A percentile compares a stretch with the other conserved stretches of the same genome.
These are phyloP conservation scores for Crithidia bombi DNA, from an alignment of 208 protist genomes.

Conservation along the genomic window DNA sequence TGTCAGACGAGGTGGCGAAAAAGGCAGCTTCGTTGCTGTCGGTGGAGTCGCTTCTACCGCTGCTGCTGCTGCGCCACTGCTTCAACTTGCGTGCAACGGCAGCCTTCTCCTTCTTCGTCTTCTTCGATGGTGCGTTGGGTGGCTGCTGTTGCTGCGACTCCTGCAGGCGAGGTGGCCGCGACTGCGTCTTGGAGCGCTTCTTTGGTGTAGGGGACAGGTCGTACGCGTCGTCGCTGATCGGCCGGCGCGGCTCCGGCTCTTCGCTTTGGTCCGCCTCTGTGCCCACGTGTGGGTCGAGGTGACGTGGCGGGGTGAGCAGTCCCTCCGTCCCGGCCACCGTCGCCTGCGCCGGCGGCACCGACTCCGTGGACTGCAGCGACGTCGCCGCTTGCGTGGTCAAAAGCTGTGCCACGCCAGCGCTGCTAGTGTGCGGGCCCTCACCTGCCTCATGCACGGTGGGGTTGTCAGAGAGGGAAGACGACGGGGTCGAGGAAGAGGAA, in stretches of 20 bases:
- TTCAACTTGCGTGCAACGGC: neutral
- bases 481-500: conserved; percentile 10
- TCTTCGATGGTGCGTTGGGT: neutral
- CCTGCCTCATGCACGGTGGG: neutral
- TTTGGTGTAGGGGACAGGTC: conserved; percentile 56
- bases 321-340: neutral
- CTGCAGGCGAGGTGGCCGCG: conserved; percentile 13
- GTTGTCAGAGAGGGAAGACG: conserved; percentile 2
- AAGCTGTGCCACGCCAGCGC: neutral
- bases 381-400: conserved; percentile 7
- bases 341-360: neutral
- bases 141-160: neutral
- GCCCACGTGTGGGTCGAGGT: neutral
- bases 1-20: conserved; percentile 27
- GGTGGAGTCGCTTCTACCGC: conserved; percentile 6
- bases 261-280: conserved; percentile 1
- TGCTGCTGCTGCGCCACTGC: conserved; percentile 10
- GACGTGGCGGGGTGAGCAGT: conserved; percentile 4
- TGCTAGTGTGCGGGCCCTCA: neutral
- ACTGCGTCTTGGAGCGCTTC: conserved; percentile 61
- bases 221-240: conserved; percentile 12
- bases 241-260: conserved; percentile 25
- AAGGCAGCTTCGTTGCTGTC: conserved; percentile 34
- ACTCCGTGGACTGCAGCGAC: neutral
- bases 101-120: neutral